Evolutionary conservation across 2,329 filamentous ascomycete species (phyloP).

Genomic region (Ophiosphaerella herpotricha): DNA sequence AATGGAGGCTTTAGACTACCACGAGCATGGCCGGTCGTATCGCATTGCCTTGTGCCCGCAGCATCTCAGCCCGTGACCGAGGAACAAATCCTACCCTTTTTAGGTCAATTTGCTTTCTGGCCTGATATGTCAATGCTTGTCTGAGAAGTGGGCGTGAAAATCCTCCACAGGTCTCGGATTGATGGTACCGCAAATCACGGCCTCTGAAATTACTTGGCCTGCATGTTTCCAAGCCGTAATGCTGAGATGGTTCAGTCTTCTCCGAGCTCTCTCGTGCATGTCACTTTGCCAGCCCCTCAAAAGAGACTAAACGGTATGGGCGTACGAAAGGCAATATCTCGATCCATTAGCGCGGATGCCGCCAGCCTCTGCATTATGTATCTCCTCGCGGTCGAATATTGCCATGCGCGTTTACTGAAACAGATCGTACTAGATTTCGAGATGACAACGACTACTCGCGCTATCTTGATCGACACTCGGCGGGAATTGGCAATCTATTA

Average conservation of each 20-base stretch:
- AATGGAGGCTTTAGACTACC: not conserved
- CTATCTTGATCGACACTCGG: slow-evolving; percentile 17
- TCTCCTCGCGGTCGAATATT: slow-evolving; percentile 10
- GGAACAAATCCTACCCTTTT: not conserved
- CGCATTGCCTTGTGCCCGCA: slow-evolving; percentile 3
- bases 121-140: not conserved
- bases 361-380: slow-evolving; percentile 7
- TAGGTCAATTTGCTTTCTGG: not conserved
- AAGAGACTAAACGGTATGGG: slow-evolving; percentile 3
- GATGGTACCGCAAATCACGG: slow-evolving; percentile 8
- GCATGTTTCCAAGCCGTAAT: slow-evolving; percentile 3
- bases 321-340: slow-evolving; percentile 17
- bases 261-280: slow-evolving; percentile 11
- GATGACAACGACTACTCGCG: slow-evolving; percentile 16
- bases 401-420: slow-evolving; percentile 4
- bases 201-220: slow-evolving; percentile 7
- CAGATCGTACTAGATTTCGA: slow-evolving; percentile 1
- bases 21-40: slow-evolving; percentile 1
- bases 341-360: not conserved
- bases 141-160: not conserved
- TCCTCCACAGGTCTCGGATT: not conserved
- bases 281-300: slow-evolving; percentile 9
- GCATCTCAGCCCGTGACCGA: slow-evolving; percentile 3
- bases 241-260: slow-evolving; percentile 10
- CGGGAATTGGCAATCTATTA: not conserved